Conservation (phyloP, 2,329 filamentous ascomycete genomes). For the Cytospora piceicola region DNA sequence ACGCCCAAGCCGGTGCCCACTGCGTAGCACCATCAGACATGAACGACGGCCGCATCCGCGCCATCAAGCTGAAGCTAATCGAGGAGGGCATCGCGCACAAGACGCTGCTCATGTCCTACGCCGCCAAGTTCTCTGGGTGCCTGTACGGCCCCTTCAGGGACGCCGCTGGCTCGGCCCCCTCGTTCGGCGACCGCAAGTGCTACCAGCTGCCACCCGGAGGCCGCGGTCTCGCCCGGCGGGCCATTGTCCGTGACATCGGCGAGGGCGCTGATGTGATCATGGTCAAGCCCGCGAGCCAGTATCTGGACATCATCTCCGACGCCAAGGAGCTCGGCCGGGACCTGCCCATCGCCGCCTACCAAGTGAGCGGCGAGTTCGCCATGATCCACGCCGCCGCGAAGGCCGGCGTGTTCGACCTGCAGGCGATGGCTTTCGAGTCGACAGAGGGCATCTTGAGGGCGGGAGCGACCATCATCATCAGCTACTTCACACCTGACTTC, state of each 20-base stretch:
- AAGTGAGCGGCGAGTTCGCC: constrained; percentile 94
- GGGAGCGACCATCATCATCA: constrained; percentile 89
- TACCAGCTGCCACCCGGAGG: constrained; percentile 96
- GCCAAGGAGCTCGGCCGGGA: constrained; percentile 93
- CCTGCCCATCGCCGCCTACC: constrained; percentile 91
- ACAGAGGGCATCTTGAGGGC: constrained; percentile 92
- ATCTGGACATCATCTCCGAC: constrained; percentile 96
- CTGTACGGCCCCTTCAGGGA: constrained; percentile 97
- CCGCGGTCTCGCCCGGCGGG: constrained; percentile 85
- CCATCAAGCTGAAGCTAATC: constrained; percentile 97
- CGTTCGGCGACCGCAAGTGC: constrained; percentile 93
- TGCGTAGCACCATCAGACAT: constrained; percentile 98
- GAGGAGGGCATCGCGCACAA: constrained; percentile 92
- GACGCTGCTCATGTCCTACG: constrained; percentile 95
- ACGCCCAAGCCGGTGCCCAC: constrained; percentile 93
- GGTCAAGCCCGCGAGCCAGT: constrained; percentile 97
- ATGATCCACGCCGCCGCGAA: constrained; percentile 98
- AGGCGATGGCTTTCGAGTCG: constrained; percentile 91
- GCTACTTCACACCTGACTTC: constrained; percentile 88
- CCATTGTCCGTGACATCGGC: constrained; percentile 85
- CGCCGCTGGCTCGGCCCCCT: constrained; percentile 86
- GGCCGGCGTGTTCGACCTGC: constrained; percentile 94
- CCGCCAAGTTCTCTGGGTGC: constrained; percentile 95
- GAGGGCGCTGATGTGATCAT: constrained; percentile 98
- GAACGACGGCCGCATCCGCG: constrained; percentile 97